Conservation (phyloP, 495 filamentous ascomycete genomes). For the Cairneyella variabilis region DNA sequence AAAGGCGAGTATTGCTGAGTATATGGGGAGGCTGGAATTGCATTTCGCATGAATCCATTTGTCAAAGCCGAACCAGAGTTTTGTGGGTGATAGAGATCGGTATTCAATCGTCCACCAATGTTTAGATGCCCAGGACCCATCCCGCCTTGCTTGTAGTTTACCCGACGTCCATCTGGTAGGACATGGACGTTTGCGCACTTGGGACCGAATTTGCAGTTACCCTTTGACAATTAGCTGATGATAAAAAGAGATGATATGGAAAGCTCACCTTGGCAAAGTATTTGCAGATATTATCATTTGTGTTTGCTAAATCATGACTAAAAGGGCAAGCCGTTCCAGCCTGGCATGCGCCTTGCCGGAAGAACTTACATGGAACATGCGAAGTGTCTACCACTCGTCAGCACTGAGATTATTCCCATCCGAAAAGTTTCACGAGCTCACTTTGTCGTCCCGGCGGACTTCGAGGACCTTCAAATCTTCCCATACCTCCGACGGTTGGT, state of each 20-base stretch:
- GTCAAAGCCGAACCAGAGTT: conserved; percentile 69
- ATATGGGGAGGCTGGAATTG: conserved; percentile 37
- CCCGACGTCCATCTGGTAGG: conserved; percentile 84
- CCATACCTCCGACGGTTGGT: conserved; percentile 34
- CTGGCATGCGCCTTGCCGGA: conserved; percentile 91
- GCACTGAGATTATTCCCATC: neutral
- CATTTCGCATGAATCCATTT: conserved; percentile 74
- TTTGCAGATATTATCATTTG: conserved; percentile 87
- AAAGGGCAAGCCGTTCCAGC: conserved; percentile 95
- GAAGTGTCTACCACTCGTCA: conserved; percentile 68
- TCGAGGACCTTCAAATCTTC: conserved; percentile 62
- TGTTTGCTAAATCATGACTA: conserved; percentile 79
- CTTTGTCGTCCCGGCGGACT: conserved; percentile 83
- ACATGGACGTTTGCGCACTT: conserved; percentile 97
- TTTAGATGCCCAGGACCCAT: conserved; percentile 48
- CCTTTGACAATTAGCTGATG: conserved; percentile 48
- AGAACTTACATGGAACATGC: conserved; percentile 99
- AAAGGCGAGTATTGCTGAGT: conserved; percentile 34
- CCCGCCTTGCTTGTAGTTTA: conserved; percentile 65
- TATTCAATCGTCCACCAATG: conserved; percentile 69
- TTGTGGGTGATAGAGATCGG: conserved; percentile 56
- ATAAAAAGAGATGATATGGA: neutral
- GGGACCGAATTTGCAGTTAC: conserved; percentile 97
- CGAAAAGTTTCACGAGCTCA: conserved; percentile 34
- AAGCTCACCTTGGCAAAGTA: conserved; percentile 90